Evolutionary conservation across 2,329 filamentous ascomycete genomes (phyloP), one percentile per base, ranked within the genome.

Genomic region (Fusarium begoniae): DNA sequence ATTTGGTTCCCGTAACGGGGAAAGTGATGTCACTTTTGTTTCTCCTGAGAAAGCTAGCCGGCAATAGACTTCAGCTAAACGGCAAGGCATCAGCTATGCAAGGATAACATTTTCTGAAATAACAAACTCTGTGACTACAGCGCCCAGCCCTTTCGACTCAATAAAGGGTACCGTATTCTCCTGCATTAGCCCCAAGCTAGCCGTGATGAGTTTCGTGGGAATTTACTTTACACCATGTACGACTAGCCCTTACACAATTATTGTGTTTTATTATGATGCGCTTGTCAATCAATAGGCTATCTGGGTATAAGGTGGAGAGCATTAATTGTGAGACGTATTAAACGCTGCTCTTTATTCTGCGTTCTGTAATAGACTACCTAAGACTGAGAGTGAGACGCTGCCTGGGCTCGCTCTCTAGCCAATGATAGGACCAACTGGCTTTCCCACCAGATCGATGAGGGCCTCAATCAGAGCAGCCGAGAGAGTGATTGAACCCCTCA

Each of bases 321-420:
- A n/a, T 15, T 4, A 6, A n/a, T 48, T 8, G 10, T 14, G 10
- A 48, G 20, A n/a, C 6, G 11, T 12, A 0, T 8, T 7, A 17
- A 20, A 12, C 45, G 14, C 20, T 15, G 9, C 9, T 8, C 4
- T 11, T 3, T 14, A 5, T 11, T 4, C 18, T 0, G 1, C 4
- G 18, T 45, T 26, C 17, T 45, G 8, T 45, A 13, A 5, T 22
- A 30, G 6, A 47, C 44, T 22, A 11, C 4, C 9, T 12, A 9
- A 10, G 5, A 26, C 6, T 20, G 1, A 4, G 10, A 12, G 3
- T n/a, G 28, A 50, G 10, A 18, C 20, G 3, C 20, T 13, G 20
- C 3, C 20, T n/a, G 14, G 14, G 7, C 3, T 12, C 3, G 7
- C 5, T 30, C 22, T 13, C 47, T 50, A 50, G 5, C 47, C 47